Base-by-base conservation (phyloP, 192 early-diverging fungal genomes). In the Coemansia nantahalensis region DNA sequence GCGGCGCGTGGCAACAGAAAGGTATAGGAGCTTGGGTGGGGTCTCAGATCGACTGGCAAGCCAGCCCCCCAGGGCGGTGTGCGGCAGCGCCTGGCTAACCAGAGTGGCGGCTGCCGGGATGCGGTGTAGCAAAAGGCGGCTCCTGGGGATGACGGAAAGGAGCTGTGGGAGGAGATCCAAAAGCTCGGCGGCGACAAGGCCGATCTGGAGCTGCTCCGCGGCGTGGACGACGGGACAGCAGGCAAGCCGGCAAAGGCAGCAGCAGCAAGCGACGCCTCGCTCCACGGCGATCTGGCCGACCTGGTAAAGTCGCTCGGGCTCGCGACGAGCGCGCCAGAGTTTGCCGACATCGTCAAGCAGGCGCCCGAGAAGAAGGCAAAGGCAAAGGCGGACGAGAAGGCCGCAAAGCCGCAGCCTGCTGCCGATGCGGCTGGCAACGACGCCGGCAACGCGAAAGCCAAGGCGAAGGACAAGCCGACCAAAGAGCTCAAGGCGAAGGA, bases 141-240 rank as follows among this genome's bases (percentile, higher is more conserved):
- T 16, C 11, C 31, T 54, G 39, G 46, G 51, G 51, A 44, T 26
- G 33, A 36, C 21, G 19, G 41, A 10, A 45, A 35, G 15, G 61
- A 1, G 24, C 71, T 87, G 41, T 71, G 83, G 57, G 62, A 62
- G 18, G 83, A 87, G 72, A 87, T 87, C 51, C 68, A 80, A 46
- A 76, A 72, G 46, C 62, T 87, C n/a, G 85, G 85, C 37, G 85
- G 85, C 15, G 62, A 65, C 39, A 59, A 63, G 52, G 65, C 61
- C 14, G 85, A 87, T 42, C 51, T 84, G 46, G 76, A 79, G 36
- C 62, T 85, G 57, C 62, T 87, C 9, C 54, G 62, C 13, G 83
- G 82, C 19, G 77, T 80, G 9, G 71, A 76, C 21, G 81, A 80
- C 14, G 74, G 50, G 26, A 65, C 57, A 10, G 48, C 56, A 4